phyloP scores from a whole-genome alignment of 1,139 yeast species.

The Candida neerlandica region DNA sequence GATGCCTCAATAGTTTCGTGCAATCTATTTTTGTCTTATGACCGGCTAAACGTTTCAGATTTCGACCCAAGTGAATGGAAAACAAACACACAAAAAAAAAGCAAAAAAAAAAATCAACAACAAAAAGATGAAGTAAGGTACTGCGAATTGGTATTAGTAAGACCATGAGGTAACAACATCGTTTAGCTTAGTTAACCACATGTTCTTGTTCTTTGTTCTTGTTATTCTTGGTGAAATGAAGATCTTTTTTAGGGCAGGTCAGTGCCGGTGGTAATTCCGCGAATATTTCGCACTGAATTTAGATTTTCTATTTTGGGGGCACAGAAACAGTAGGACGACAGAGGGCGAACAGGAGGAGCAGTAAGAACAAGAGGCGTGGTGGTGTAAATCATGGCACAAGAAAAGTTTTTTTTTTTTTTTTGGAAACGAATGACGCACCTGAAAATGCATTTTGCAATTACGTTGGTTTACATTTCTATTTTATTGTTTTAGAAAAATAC shows the following conservation, averaged over 20 bases:
- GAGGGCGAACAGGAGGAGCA: not conserved
- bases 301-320: not conserved
- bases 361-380: too few species aligned
- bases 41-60: not conserved
- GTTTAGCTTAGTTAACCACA: too few species aligned
- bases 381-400: slow-evolving; percentile 1
- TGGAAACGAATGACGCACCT: not conserved
- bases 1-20: not conserved
- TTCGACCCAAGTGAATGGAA: not conserved
- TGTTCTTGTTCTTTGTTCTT: too few species aligned
- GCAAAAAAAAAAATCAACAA: not conserved
- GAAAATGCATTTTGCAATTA: slow-evolving; percentile 2
- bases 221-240: not conserved
- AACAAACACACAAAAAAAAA: not conserved
- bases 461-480: not conserved
- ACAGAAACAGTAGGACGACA: too few species aligned
- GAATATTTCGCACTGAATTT: too few species aligned
- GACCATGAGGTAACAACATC: too few species aligned
- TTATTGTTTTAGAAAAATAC: not conserved
- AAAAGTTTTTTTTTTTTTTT: not conserved
- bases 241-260: not conserved
- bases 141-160: not conserved
- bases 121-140: not conserved
- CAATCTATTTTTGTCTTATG: not conserved
- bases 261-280: too few species aligned